Conservation (phyloP, 768 basidiomycete genomes). For the Gymnopilus junonius region DNA sequence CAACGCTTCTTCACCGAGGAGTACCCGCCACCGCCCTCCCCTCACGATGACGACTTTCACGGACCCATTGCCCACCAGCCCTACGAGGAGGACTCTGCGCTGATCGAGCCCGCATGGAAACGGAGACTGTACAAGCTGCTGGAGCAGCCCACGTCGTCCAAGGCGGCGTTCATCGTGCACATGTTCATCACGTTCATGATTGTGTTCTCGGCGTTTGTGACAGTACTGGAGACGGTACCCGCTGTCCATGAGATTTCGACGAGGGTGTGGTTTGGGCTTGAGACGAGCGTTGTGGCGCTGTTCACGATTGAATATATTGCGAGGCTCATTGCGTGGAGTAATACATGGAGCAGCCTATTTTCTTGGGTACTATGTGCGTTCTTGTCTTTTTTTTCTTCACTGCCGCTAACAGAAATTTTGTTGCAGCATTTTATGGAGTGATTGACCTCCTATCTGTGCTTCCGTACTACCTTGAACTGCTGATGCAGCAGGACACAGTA, state of each 20-base stretch:
- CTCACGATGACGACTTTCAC: conserved; percentile 46
- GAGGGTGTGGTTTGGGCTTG: conserved; percentile 84
- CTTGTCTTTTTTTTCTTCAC: not conserved
- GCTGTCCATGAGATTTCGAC: conserved; percentile 71
- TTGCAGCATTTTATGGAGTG: conserved; percentile 78
- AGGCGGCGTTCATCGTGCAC: conserved; percentile 78
- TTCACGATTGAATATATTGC: conserved; percentile 88
- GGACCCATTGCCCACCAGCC: conserved; percentile 25
- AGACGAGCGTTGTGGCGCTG: conserved; percentile 81
- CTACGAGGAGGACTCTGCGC: conserved; percentile 39
- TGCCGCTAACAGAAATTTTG: conserved; percentile 13
- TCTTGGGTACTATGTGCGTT: conserved; percentile 71
- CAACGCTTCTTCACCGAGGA: conserved; percentile 48
- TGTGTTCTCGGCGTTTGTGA: conserved; percentile 73
- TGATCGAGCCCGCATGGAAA: conserved; percentile 61
- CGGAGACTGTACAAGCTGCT: conserved; percentile 70
- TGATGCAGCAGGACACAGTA: conserved; percentile 85
- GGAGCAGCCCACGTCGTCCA: conserved; percentile 79
- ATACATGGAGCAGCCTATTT: conserved; percentile 59
- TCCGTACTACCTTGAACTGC: conserved; percentile 88
- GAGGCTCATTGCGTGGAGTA: conserved; percentile 77
- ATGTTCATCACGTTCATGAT: conserved; percentile 74
- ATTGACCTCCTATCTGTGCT: conserved; percentile 85
- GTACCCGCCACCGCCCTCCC: conserved; percentile 30
- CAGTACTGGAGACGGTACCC: conserved; percentile 80